phyloP scores from a whole-genome alignment of 1,284 basidiomycete genomes.

The Puccinia hordei region DNA sequence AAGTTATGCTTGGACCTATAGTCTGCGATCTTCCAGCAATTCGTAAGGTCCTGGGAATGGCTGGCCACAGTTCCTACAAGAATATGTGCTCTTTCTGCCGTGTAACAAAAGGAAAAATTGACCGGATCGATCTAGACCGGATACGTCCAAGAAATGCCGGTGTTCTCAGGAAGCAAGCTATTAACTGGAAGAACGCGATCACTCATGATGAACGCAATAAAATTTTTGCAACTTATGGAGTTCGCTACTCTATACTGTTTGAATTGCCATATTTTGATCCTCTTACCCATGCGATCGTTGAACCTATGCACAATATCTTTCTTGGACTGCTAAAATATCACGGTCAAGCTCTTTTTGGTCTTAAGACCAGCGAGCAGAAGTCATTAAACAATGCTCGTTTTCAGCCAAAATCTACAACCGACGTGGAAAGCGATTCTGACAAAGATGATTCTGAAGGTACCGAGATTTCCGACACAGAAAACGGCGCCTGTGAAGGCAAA shows the following conservation, averaged over 20 bases:
- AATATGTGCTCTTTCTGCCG: slow-evolving; percentile 21
- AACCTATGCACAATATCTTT: slow-evolving; percentile 48
- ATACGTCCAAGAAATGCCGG: neutral
- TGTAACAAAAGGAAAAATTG: neutral
- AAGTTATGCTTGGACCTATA: slow-evolving; percentile 18
- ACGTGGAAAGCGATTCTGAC: neutral
- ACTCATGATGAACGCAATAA: neutral
- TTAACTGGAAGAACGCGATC: slow-evolving; percentile 25
- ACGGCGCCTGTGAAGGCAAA: neutral
- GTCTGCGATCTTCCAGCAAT: slow-evolving; percentile 43
- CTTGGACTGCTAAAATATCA: slow-evolving; percentile 25
- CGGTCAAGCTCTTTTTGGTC: slow-evolving; percentile 13
- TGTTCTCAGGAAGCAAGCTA: neutral
- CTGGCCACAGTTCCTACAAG: slow-evolving; percentile 23
- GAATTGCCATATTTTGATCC: slow-evolving; percentile 37
- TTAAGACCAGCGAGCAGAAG: slow-evolving; percentile 3
- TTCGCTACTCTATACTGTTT: slow-evolving; percentile 34
- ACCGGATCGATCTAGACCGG: neutral
- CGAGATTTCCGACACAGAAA: neutral
- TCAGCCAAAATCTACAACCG: neutral
- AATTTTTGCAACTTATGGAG: slow-evolving; percentile 25
- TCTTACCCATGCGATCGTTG: slow-evolving; percentile 4
- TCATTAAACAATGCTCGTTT: neutral
- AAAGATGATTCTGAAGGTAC: neutral
- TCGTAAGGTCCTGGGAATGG: slow-evolving; percentile 27